These are phyloP conservation scores for Syncephalastrum monosporum DNA, from an alignment of 371 early-diverging fungal species.

Conservation along the genomic window DNA sequence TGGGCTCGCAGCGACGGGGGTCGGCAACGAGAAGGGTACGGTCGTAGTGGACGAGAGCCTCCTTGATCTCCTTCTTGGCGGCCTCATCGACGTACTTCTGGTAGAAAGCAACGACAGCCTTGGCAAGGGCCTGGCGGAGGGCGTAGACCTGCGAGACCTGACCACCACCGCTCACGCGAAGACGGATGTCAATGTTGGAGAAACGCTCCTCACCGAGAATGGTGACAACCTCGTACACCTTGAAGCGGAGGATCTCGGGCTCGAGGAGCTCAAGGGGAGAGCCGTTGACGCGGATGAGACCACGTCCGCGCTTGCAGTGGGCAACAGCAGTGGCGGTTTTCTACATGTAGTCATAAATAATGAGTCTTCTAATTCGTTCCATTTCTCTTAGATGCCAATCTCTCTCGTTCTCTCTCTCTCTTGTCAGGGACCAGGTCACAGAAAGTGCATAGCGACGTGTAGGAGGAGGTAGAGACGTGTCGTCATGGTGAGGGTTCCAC, in stretches of 20 bases:
- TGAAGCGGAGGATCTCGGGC: conserved; percentile 96
- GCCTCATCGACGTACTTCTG: conserved; percentile 99
- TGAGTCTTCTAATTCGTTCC: conserved; percentile 1
- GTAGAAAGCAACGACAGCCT: conserved; percentile 99
- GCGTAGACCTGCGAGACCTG: conserved; percentile 95
- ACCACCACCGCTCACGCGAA: conserved; percentile 98
- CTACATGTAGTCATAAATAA: conserved; percentile 43
- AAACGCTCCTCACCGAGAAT: conserved; percentile 96
- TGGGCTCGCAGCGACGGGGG: conserved; percentile 99
- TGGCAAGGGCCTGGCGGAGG: conserved; percentile 99
- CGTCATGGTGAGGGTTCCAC: too few relatives aligned
- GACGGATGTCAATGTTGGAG: conserved; percentile 95
- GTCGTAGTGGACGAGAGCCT: conserved; percentile 95
- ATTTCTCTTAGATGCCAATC: background rate
- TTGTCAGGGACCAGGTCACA: too few relatives aligned
- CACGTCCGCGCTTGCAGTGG: conserved; percentile 96
- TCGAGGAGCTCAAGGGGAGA: conserved; percentile 95
- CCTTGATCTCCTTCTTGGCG: conserved; percentile 99
- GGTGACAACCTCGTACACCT: conserved; percentile 98
- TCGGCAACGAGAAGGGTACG: conserved; percentile 99
- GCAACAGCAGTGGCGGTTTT: conserved; percentile 99
- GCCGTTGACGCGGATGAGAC: conserved; percentile 98
- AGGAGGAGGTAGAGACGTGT: too few relatives aligned
- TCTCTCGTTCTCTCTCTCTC: background rate
- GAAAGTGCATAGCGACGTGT: too few relatives aligned